Percentiles rank a stretch among this genome's conserved stretches.
Conservation (phyloP, 805 yeast genomes). For the Candida maris region DNA sequence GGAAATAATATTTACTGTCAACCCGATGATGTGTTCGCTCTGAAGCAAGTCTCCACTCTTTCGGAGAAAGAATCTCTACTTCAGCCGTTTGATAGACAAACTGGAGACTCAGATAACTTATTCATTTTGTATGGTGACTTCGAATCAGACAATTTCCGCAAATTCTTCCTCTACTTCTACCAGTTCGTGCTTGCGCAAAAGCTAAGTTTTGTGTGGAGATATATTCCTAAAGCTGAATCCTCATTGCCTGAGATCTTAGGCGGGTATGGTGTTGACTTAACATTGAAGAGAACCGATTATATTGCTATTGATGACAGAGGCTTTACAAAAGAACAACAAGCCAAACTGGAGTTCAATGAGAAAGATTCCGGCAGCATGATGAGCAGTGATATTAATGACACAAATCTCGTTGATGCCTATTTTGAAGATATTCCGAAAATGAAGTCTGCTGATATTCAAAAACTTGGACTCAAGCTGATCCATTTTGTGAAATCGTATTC, state of each 20-base stretch:
- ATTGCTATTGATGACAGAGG: constrained; percentile 62
- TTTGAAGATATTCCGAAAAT: constrained; percentile 32
- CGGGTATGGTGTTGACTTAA: constrained; percentile 68
- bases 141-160: constrained; percentile 43
- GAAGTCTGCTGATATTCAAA: constrained; percentile 30
- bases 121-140: constrained; percentile 68
- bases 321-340: constrained; percentile 25
- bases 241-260: constrained; percentile 32
- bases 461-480: constrained; percentile 40
- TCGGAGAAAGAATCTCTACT: constrained; percentile 15
- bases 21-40: constrained; percentile 72
- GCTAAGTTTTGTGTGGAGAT: constrained; percentile 72
- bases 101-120: constrained; percentile 41
- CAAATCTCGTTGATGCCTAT: constrained; percentile 19
- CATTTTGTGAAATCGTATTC: constrained; percentile 33
- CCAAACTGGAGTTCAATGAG: constrained; percentile 23
- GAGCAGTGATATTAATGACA: neutral
- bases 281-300: constrained; percentile 64
- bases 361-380: neutral
- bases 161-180: constrained; percentile 55
- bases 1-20: constrained; percentile 54
- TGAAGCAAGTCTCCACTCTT: constrained; percentile 49
- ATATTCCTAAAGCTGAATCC: constrained; percentile 39
- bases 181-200: constrained; percentile 62
- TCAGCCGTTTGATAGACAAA: constrained; percentile 56